Evolutionary conservation across 1,284 basidiomycete species (phyloP).

Genomic region (Peniophora sp.): DNA sequence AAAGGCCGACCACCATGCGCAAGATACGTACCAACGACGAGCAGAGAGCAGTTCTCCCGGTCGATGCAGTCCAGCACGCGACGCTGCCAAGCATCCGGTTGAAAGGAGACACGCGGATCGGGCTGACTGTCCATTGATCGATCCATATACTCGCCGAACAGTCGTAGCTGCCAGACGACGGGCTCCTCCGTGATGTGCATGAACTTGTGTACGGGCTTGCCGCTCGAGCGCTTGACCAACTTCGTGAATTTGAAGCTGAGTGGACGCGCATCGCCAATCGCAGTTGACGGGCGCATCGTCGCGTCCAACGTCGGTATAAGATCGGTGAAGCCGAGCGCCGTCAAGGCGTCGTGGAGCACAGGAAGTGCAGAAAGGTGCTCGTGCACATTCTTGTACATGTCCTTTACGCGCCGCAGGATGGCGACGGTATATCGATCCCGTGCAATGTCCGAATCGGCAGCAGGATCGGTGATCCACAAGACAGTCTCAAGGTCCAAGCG

Average conservation of each 20-base stretch:
- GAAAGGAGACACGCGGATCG: slow-evolving; percentile 53
- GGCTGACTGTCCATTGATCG: slow-evolving; percentile 54
- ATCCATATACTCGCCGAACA: slow-evolving; percentile 69
- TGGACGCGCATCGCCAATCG: slow-evolving; percentile 23
- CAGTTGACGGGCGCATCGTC: slow-evolving; percentile 4
- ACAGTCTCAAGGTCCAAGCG: slow-evolving; percentile 42
- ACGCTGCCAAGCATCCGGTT: slow-evolving; percentile 66
- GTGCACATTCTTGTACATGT: slow-evolving; percentile 28
- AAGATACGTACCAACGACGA: slow-evolving; percentile 46
- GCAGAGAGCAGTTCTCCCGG: slow-evolving; percentile 39
- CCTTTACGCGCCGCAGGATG: slow-evolving; percentile 39
- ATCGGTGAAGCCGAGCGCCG: slow-evolving; percentile 36
- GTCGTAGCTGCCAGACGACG: slow-evolving; percentile 54
- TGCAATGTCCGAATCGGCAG: slow-evolving; percentile 24
- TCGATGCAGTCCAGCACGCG: slow-evolving; percentile 60
- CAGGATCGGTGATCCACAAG: slow-evolving; percentile 41
- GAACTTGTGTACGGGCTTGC: slow-evolving; percentile 33
- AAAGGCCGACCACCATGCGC: neutral
- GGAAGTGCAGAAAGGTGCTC: slow-evolving; percentile 29
- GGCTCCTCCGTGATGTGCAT: slow-evolving; percentile 52
- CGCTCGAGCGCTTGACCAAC: slow-evolving; percentile 38
- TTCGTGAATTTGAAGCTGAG: slow-evolving; percentile 51
- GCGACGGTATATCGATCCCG: slow-evolving; percentile 37
- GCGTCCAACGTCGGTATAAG: slow-evolving; percentile 23
- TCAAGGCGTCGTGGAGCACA: slow-evolving; percentile 31